Percentiles rank a stretch among this genome's conserved stretches.
Evolutionary conservation across 2,329 filamentous ascomycete genomes (phyloP).

Genomic region (Fusarium lyarnte): DNA sequence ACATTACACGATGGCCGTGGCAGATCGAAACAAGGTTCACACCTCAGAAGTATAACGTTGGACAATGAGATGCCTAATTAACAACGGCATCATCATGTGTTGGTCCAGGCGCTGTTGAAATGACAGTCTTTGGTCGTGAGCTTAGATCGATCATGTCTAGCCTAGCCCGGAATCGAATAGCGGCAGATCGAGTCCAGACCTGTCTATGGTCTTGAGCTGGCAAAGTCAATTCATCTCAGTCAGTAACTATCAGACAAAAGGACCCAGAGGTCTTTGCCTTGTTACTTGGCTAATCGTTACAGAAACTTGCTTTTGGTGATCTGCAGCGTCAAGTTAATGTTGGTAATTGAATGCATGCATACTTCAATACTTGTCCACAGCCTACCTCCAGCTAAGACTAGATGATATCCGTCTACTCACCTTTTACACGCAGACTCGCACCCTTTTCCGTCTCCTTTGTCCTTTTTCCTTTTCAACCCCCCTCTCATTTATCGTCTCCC

Average conservation of each 20-base stretch:
- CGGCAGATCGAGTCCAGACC: not conserved
- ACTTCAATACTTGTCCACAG: not conserved
- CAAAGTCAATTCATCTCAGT: not conserved
- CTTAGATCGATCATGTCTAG: not conserved
- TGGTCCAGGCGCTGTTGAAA: slow-evolving; percentile 8
- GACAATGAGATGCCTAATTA: not conserved
- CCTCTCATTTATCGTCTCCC: not conserved
- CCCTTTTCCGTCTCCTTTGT: not conserved
- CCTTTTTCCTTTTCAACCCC: not conserved
- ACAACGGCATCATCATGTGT: not conserved
- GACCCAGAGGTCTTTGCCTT: not conserved
- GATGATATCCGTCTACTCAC: not conserved
- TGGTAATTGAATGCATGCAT: not conserved
- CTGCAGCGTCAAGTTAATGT: not conserved
- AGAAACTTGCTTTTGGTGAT: not conserved
- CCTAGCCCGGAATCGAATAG: not conserved
- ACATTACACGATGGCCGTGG: not conserved
- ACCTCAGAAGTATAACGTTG: slow-evolving; percentile 31
- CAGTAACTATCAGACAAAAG: slow-evolving; percentile 8
- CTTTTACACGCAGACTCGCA: not conserved
- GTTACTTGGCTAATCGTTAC: not conserved
- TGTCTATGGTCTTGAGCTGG: not conserved
- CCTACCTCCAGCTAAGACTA: not conserved
- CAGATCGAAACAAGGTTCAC: slow-evolving; percentile 28
- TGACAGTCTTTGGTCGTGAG: not conserved